Evolutionary conservation across 129 eudicot genomes (phyloP).

Genomic region (Saussurea involucrata): DNA sequence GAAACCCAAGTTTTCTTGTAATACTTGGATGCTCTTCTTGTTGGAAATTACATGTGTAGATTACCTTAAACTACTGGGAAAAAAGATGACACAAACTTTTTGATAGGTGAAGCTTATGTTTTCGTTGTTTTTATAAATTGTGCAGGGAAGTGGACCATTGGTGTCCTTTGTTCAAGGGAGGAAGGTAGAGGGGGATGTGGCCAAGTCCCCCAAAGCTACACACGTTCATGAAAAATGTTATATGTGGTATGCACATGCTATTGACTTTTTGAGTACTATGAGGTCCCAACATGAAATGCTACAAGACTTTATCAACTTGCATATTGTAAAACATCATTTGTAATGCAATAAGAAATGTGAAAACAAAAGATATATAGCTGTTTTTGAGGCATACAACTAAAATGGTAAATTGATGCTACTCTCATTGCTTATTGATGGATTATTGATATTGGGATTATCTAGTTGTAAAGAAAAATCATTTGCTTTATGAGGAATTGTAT

Average conservation of each 20-base stretch:
- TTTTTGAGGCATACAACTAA: neutral
- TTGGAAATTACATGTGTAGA: neutral
- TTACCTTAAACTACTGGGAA: neutral
- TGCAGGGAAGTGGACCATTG: conserved; percentile 78
- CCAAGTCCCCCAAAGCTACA: conserved; percentile 35
- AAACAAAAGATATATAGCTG: neutral
- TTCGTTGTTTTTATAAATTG: conserved; percentile 3
- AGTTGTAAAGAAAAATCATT: neutral
- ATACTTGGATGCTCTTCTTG: neutral
- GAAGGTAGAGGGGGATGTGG: conserved; percentile 37
- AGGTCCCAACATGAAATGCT: neutral
- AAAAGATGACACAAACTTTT: neutral
- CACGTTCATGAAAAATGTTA: conserved; percentile 71
- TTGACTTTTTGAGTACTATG: neutral
- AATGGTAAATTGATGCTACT: neutral
- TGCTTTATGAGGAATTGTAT: neutral
- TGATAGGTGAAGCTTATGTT: neutral
- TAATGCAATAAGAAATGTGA: neutral
- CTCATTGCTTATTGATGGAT: neutral
- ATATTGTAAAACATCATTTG: neutral
- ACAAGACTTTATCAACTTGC: neutral
- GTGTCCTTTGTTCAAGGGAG: conserved; percentile 63
- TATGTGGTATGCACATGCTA: conserved; percentile 49
- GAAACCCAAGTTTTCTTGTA: neutral
- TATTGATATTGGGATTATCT: neutral